Evolutionary conservation across 2,329 filamentous ascomycete genomes (phyloP), one percentile per base, ranked within the genome.

Genomic region (Pseudocercospora cruenta): DNA sequence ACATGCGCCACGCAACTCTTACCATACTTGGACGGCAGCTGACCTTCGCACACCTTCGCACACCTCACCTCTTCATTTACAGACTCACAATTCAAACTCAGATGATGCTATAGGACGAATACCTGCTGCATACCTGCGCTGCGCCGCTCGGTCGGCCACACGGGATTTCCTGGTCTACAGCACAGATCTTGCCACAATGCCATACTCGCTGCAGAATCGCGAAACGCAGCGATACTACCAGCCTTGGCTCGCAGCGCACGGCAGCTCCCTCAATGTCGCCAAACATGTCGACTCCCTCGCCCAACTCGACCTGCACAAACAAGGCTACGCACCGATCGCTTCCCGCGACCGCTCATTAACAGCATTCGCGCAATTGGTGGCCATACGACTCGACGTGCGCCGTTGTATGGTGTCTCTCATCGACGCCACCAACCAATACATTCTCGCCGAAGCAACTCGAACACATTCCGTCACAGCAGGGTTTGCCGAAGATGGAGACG

Each of bases 371-470:
- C 85, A 81, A 62, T 73, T 81, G 6, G 75, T 75, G 3, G 75
- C 78, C 60, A 75, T 78, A 64, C 74, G 79, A 9, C 71, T 81
- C 6, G 68, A 77, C 33, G 73, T 74, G 2, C 72, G 76, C 24
- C 74, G 79, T 10, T 75, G 73, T 26, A 75, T 81, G 69, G 73
- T 81, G 61, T 82, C 79, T 66, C 76, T 85, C 10, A 81, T 86
- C 62, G 83, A 84, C 68, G 78, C 79, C 22, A 77, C 82, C 8
- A 78, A 75, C 22, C 82, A 85, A 67, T 85, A 82, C 64, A 81
- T 85, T 28, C 73, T 86, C 16, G 82, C 82, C n/a, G 84, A 86
- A 71, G 80, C 82, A 16, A 83, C 82, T 2, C 78, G 77, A 63
- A 79, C 78, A 0, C 70, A 54, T 8, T 76, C 77, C 47, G 62